Evolutionary conservation across 441 rosid genomes (phyloP).

Genomic region (Gossypium armourianum): DNA sequence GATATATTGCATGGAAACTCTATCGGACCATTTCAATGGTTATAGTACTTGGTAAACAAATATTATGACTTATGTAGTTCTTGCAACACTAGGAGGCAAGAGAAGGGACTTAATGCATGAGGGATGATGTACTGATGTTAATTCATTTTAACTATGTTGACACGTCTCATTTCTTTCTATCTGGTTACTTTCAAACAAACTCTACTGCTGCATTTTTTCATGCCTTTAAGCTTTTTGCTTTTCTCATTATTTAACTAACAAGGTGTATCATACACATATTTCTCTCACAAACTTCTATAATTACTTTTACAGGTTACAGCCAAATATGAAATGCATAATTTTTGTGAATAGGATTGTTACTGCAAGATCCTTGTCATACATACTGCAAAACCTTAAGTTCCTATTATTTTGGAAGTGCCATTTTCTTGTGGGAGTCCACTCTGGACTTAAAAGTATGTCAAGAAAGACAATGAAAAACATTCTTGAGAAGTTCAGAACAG

Average conservation of each 20-base stretch:
- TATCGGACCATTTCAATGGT: not conserved
- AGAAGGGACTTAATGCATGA: slow-evolving; percentile 1
- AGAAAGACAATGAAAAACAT: slow-evolving; percentile 53
- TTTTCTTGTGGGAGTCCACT: slow-evolving; percentile 80
- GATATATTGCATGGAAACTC: slow-evolving; percentile 3
- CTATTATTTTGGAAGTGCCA: slow-evolving; percentile 75
- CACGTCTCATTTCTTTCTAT: not conserved
- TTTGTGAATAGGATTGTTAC: slow-evolving; percentile 85
- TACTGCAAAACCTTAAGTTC: slow-evolving; percentile 53
- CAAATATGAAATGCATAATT: slow-evolving; percentile 73
- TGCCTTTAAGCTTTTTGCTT: not conserved
- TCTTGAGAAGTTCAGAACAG: slow-evolving; percentile 65
- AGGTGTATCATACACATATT: not conserved
- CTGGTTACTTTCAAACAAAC: not conserved
- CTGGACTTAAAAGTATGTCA: slow-evolving; percentile 72
- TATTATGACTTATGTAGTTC: not conserved
- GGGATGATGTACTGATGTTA: not conserved
- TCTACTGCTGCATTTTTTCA: not conserved
- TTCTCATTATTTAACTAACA: not conserved
- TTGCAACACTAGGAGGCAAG: slow-evolving; percentile 3
- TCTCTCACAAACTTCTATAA: slow-evolving; percentile 17
- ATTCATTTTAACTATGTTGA: not conserved
- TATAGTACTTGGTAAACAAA: not conserved
- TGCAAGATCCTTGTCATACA: slow-evolving; percentile 64
- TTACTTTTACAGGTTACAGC: slow-evolving; percentile 54